phyloP scores from a whole-genome alignment of 2,329 filamentous ascomycete species.

The Arthrinium puccinioides region DNA sequence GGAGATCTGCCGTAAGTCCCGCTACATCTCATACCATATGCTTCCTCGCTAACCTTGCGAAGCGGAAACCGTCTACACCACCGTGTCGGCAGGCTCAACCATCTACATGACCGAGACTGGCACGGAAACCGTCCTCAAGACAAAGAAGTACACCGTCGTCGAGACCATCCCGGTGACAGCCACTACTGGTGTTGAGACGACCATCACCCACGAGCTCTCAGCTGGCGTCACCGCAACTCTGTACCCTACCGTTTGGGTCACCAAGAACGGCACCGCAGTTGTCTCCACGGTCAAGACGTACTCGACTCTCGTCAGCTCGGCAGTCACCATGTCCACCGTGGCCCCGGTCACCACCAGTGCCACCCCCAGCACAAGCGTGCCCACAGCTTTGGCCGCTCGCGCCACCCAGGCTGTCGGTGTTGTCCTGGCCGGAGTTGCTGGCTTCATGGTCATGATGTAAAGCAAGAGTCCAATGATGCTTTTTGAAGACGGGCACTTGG shows the following conservation, averaged over 20 bases:
- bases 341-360: not conserved
- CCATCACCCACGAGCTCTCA: conserved; percentile 29
- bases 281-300: conserved; percentile 19
- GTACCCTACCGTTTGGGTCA: conserved; percentile 23
- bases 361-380: conserved; percentile 2
- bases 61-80: conserved; percentile 33
- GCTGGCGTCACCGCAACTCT: conserved; percentile 25
- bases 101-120: conserved; percentile 33
- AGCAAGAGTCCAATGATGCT: too few species aligned
- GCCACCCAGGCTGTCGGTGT: conserved; percentile 15
- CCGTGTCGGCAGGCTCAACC: conserved; percentile 32
- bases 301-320: conserved; percentile 11
- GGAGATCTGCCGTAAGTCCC: conserved; percentile 29
- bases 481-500: too few species aligned
- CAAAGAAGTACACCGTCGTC: conserved; percentile 30
- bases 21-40: too few species aligned
- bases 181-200: conserved; percentile 30
- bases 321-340: conserved; percentile 10
- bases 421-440: conserved; percentile 18
- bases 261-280: conserved; percentile 22
- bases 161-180: conserved; percentile 33
- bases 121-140: conserved; percentile 31
- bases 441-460: conserved; percentile 18
- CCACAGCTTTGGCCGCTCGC: conserved; percentile 11
- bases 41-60: too few species aligned